Percentiles rank a stretch among this genome's conserved stretches.
phyloP scores from a whole-genome alignment of 1,139 yeast species.

The Scheffersomyces cryptocercus region DNA sequence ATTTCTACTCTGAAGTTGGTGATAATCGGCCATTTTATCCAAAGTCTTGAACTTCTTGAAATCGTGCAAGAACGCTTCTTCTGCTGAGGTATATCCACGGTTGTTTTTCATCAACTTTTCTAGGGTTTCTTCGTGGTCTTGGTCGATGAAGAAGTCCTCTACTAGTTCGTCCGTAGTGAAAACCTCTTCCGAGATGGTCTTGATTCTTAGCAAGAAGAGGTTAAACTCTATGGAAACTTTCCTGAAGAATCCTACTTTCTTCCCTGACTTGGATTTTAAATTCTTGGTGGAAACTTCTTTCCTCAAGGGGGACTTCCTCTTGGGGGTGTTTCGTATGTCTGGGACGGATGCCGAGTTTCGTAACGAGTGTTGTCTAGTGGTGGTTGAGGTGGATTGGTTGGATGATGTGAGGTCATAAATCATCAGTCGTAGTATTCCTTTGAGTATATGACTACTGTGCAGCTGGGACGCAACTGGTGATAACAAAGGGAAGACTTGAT shows the following conservation, averaged over 20 bases:
- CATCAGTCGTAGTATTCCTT: too few relatives aligned
- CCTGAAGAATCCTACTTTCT: constrained; percentile 28
- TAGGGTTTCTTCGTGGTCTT: constrained; percentile 30
- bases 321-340: not conserved
- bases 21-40: constrained; percentile 34
- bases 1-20: constrained; percentile 14
- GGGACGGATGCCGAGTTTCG: constrained; percentile 8
- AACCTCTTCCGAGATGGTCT: constrained; percentile 44
- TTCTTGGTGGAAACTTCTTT: not conserved
- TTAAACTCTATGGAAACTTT: constrained; percentile 37
- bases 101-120: constrained; percentile 23
- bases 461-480: too few relatives aligned
- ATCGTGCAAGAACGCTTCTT: constrained; percentile 36
- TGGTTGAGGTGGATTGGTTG: constrained; percentile 3
- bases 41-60: constrained; percentile 35
- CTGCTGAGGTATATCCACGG: constrained; percentile 28
- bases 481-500: too few relatives aligned
- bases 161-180: constrained; percentile 42
- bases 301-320: not conserved
- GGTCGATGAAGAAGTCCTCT: constrained; percentile 43
- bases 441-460: too few relatives aligned
- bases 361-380: constrained; percentile 1
- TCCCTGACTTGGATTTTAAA: constrained; percentile 1
- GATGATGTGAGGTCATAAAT: not conserved
- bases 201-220: constrained; percentile 32